phyloP scores from a whole-genome alignment of 2,329 filamentous ascomycete genomes.

The Ceratocystis papillata region DNA sequence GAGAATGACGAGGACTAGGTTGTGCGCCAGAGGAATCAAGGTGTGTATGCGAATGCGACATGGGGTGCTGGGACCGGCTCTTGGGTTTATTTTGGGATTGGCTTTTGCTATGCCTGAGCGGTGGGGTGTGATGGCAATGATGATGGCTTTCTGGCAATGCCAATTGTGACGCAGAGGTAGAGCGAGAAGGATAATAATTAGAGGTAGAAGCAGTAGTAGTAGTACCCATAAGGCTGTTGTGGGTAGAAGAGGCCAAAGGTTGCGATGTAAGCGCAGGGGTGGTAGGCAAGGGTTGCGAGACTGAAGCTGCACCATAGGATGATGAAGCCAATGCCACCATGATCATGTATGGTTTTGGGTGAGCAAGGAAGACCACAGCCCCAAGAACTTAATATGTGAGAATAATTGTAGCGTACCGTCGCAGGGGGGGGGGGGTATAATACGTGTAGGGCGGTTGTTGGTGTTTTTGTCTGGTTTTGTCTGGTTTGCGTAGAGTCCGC shows the following conservation, averaged over 20 bases:
- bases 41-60: conserved; percentile 11
- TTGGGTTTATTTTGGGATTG: background rate
- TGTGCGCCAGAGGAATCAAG: background rate
- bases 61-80: conserved; percentile 15
- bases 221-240: background rate
- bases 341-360: conserved; percentile 3
- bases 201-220: background rate
- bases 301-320: conserved; percentile 7
- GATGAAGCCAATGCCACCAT: conserved; percentile 10
- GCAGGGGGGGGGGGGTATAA: background rate
- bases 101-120: background rate
- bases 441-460: background rate
- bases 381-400: background rate
- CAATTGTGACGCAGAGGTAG: background rate
- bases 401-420: background rate
- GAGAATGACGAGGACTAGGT: conserved; percentile 1
- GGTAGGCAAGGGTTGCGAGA: conserved; percentile 17
- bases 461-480: conserved; percentile 3
- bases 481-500: background rate
- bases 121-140: background rate
- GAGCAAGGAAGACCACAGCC: background rate
- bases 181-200: background rate
- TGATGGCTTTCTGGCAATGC: background rate
- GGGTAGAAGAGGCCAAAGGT: conserved; percentile 2
- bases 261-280: conserved; percentile 18